Percentiles rank a stretch among this genome's conserved stretches.
Evolutionary conservation across 2,329 filamentous ascomycete genomes (phyloP).

Genomic region (Arthrobotrys musiformis): DNA sequence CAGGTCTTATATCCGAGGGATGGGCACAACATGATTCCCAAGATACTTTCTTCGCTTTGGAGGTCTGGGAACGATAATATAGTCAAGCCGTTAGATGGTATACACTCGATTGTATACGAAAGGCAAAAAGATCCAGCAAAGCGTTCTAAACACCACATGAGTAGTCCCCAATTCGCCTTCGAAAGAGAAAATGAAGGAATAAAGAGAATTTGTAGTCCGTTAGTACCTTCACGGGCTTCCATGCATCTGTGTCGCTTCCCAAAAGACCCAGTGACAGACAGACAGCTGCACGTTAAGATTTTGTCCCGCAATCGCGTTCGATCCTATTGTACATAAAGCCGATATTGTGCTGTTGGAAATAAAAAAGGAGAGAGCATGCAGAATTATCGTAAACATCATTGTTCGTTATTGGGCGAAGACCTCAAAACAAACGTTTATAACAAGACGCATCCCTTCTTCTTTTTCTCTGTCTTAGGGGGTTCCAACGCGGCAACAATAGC

Average conservation of each 20-base stretch:
- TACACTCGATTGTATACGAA: constrained; percentile 43
- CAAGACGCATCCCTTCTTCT: constrained; percentile 77
- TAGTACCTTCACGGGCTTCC: background rate
- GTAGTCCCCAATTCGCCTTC: constrained; percentile 22
- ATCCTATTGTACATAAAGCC: constrained; percentile 51
- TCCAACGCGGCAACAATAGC: constrained; percentile 96
- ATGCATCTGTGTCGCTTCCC: background rate
- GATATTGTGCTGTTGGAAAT: constrained; percentile 36
- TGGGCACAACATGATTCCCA: constrained; percentile 17
- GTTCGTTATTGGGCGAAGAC: constrained; percentile 8
- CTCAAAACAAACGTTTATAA: constrained; percentile 67
- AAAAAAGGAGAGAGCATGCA: constrained; percentile 36
- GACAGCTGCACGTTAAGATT: constrained; percentile 41
- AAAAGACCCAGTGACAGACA: constrained; percentile 19
- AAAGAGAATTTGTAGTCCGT: constrained; percentile 19
- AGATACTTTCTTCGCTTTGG: constrained; percentile 23
- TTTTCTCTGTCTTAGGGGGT: constrained; percentile 79
- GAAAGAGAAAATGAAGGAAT: constrained; percentile 18
- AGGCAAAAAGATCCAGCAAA: constrained; percentile 35
- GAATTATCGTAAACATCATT: constrained; percentile 47
- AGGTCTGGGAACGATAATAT: constrained; percentile 10
- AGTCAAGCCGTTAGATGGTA: constrained; percentile 50
- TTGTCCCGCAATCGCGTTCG: constrained; percentile 32
- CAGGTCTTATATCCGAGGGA: constrained; percentile 31
- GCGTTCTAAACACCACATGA: constrained; percentile 44